Base-by-base conservation (phyloP, 257 asterid species). In the Solanum habrochaites region DNA sequence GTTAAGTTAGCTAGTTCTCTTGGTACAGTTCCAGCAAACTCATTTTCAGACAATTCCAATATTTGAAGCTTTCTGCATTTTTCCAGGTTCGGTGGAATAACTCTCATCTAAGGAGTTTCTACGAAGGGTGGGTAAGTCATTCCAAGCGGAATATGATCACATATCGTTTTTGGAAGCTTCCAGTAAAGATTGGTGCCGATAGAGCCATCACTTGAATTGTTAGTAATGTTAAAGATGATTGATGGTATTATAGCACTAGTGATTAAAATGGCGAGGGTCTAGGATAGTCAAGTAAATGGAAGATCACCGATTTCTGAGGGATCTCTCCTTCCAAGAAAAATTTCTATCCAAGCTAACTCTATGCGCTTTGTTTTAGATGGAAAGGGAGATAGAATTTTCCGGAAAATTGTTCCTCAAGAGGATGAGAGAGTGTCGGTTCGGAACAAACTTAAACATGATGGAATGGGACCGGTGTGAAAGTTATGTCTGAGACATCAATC, bases 391-490 rank as follows among this genome's bases (percentile, higher is more conserved):
- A 45, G 78, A 71, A 32, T 71, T 18, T 72, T 2, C 81, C 81
- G 2, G 18, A 20, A 72, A 72, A 72, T 37, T 72, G 81, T 72
- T 72, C 0, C 2, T 21, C 2, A 27, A 8, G 1, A 60, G 67
- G 13, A 21, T 9, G 7, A 60, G 0, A 9, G 0, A 21, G 2
- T 3, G 6, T 3, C 21, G 67, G 14, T 60, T 23, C 0, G 7
- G 6, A 60, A 60, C 14, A 60, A 60, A 60, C 29, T 23, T 60
- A 60, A 23, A 60, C 23, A 60, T 23, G 29, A 3, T 9, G 69
- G 69, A 60, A 60, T 60, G 27, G 14, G 8, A 8, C 27, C 78
- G 2, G 27, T 32, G 4, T n/a, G n/a, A n/a, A 32, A 8, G n/a
- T 71, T 32, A 18, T 21, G 6, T 0, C n/a, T 60, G 0, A 9